Percentiles rank a stretch among this genome's conserved stretches.
Evolutionary conservation across 805 yeast genomes (phyloP).

Genomic region (Pichia nanzhaoensis): DNA sequence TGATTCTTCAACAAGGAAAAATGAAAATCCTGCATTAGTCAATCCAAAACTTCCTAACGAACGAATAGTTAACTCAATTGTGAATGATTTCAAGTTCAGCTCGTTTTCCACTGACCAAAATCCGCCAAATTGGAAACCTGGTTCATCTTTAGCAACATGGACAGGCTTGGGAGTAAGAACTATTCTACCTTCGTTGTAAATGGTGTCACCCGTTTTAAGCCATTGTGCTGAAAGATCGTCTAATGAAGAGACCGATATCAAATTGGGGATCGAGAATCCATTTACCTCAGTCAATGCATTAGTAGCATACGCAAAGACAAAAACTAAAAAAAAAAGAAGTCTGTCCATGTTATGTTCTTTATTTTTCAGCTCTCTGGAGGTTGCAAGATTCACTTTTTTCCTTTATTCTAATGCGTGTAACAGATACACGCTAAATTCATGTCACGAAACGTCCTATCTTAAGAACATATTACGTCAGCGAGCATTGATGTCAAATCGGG

Average conservation of each 20-base stretch:
- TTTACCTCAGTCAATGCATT: conserved; percentile 4
- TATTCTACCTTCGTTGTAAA: conserved; percentile 46
- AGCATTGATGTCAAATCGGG: not conserved
- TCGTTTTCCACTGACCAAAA: conserved; percentile 33
- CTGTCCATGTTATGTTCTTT: too few species aligned
- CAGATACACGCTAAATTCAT: too few species aligned
- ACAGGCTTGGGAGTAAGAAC: conserved; percentile 40
- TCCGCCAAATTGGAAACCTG: conserved; percentile 32
- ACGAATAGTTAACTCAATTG: conserved; percentile 58
- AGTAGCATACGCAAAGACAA: not conserved
- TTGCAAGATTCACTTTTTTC: too few species aligned
- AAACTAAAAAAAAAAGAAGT: not conserved
- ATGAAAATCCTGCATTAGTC: conserved; percentile 50
- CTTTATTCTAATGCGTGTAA: too few species aligned
- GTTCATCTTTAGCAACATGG: conserved; percentile 20
- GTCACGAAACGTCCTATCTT: too few species aligned
- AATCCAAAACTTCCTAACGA: conserved; percentile 46
- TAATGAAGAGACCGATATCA: conserved; percentile 18
- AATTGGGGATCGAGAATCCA: conserved; percentile 22
- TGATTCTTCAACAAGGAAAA: conserved; percentile 43
- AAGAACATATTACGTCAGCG: too few species aligned
- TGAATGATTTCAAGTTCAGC: conserved; percentile 27
- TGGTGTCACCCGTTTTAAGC: conserved; percentile 33
- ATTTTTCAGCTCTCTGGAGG: too few species aligned
- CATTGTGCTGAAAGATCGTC: conserved; percentile 40